Percentiles rank a stretch among this genome's conserved stretches.
phyloP scores from a whole-genome alignment of 1,284 basidiomycete genomes.

The Trametes sp. region DNA sequence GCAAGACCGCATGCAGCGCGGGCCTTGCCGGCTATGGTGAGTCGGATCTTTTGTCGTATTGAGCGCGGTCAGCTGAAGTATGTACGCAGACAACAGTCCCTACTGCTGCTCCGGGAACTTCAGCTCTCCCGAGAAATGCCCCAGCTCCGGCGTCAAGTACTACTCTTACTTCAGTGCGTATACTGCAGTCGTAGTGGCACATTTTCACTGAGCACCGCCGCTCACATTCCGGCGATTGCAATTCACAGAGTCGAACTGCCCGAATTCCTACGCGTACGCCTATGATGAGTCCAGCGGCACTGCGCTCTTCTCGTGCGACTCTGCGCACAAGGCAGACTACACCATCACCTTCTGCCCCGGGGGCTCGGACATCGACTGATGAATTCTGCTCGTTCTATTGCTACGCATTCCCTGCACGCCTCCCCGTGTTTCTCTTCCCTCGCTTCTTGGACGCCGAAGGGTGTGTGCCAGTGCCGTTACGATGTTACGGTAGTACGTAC shows the following conservation, averaged over 20 bases:
- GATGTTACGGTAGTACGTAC: background rate
- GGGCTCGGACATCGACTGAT: background rate
- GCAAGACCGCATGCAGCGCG: conserved; percentile 52
- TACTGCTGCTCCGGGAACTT: conserved; percentile 55
- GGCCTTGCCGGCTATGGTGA: conserved; percentile 46
- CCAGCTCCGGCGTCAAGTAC: conserved; percentile 47
- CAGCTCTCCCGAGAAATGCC: conserved; percentile 51
- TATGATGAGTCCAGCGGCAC: conserved; percentile 56
- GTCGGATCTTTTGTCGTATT: background rate
- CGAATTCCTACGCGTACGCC: conserved; percentile 56
- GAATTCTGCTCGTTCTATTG: too few relatives aligned
- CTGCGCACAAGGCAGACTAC: conserved; percentile 48
- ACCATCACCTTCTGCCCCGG: conserved; percentile 57
- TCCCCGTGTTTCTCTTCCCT: background rate
- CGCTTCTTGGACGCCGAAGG: background rate
- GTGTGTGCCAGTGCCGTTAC: background rate
- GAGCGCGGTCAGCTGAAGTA: background rate
- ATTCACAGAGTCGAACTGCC: conserved; percentile 50
- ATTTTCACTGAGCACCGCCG: background rate
- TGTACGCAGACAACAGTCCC: conserved; percentile 39
- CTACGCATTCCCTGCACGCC: too few relatives aligned
- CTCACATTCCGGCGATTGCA: background rate
- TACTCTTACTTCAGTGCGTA: conserved; percentile 56
- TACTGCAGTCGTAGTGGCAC: too few relatives aligned
- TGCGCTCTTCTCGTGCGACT: conserved; percentile 54